phyloP scores from a whole-genome alignment of 208 protist genomes.

The Crithidia acanthocephali region DNA sequence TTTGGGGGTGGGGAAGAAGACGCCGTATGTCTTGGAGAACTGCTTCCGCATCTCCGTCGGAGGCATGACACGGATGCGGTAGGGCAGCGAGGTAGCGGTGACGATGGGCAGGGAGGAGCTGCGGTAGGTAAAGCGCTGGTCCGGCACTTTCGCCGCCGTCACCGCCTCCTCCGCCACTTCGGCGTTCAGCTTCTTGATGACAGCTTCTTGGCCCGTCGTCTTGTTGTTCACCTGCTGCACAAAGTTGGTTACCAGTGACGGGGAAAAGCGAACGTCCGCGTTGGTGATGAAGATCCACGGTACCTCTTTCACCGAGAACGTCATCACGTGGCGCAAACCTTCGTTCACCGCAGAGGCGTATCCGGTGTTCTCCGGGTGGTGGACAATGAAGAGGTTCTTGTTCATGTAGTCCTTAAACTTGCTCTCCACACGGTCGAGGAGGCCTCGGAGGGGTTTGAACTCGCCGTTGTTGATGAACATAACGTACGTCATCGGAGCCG shows the following conservation, averaged over 20 bases:
- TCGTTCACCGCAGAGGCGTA: conserved; percentile 42
- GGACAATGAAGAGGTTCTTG: conserved; percentile 26
- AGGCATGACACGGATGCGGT: conserved; percentile 43
- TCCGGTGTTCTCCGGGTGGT: conserved; percentile 35
- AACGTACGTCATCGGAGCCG: conserved; percentile 37
- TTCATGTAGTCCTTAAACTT: not conserved
- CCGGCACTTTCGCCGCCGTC: not conserved
- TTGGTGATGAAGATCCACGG: conserved; percentile 48
- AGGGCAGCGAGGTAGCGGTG: conserved; percentile 45
- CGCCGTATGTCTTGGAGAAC: conserved; percentile 24
- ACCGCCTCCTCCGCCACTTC: conserved; percentile 28
- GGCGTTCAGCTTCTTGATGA: not conserved
- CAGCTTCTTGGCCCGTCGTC: conserved; percentile 13
- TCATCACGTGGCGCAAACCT: conserved; percentile 32
- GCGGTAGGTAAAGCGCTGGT: conserved; percentile 23
- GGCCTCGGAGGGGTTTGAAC: conserved; percentile 15
- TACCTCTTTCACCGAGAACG: conserved; percentile 27
- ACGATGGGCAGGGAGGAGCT: conserved; percentile 13
- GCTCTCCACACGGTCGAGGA: conserved; percentile 16
- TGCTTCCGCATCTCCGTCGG: conserved; percentile 12
- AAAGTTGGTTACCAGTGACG: conserved; percentile 17
- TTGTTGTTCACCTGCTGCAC: conserved; percentile 4
- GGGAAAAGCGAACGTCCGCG: conserved; percentile 42
- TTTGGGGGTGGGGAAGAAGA: conserved; percentile 34
- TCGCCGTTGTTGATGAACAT: conserved; percentile 47